phyloP scores from a whole-genome alignment of 2,329 filamentous ascomycete species.

The Thelonectria olida region DNA sequence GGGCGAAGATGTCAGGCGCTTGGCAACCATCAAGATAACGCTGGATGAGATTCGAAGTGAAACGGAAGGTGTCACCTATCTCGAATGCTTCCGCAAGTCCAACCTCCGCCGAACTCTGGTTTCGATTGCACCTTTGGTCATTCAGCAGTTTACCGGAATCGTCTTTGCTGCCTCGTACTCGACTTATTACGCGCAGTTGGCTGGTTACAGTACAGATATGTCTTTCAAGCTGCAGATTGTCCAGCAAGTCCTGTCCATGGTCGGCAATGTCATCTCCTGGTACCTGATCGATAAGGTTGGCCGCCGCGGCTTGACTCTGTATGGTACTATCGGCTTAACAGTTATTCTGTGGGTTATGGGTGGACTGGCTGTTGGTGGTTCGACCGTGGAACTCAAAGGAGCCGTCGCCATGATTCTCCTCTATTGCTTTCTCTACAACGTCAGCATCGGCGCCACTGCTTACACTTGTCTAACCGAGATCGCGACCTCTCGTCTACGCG shows the following conservation, averaged over 20 bases:
- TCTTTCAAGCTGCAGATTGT: conserved; percentile 42
- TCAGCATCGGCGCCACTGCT: conserved; percentile 52
- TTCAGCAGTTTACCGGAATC: conserved; percentile 57
- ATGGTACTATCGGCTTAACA: conserved; percentile 34
- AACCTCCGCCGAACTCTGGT: conserved; percentile 55
- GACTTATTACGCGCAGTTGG: conserved; percentile 44
- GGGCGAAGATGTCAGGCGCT: conserved; percentile 49
- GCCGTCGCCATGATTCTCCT: conserved; percentile 49
- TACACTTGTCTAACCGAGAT: conserved; percentile 55
- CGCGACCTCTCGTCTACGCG: conserved; percentile 53
- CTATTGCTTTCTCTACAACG: conserved; percentile 52
- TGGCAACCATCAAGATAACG: conserved; percentile 57
- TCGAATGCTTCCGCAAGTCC: conserved; percentile 54
- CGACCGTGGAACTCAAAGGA: conserved; percentile 35
- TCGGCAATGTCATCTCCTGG: conserved; percentile 40
- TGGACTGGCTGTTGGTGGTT: conserved; percentile 37
- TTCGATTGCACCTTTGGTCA: conserved; percentile 51
- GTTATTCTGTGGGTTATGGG: conserved; percentile 41
- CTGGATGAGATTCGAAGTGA: conserved; percentile 51
- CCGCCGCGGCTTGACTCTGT: conserved; percentile 41
- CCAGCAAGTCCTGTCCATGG: conserved; percentile 42
- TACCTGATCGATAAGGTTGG: conserved; percentile 40
- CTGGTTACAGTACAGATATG: conserved; percentile 39
- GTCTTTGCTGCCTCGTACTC: conserved; percentile 55
- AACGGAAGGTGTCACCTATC: conserved; percentile 45